Evolutionary conservation across 805 yeast genomes (phyloP).

Genomic region (Wickerhamomyces pijperi): DNA sequence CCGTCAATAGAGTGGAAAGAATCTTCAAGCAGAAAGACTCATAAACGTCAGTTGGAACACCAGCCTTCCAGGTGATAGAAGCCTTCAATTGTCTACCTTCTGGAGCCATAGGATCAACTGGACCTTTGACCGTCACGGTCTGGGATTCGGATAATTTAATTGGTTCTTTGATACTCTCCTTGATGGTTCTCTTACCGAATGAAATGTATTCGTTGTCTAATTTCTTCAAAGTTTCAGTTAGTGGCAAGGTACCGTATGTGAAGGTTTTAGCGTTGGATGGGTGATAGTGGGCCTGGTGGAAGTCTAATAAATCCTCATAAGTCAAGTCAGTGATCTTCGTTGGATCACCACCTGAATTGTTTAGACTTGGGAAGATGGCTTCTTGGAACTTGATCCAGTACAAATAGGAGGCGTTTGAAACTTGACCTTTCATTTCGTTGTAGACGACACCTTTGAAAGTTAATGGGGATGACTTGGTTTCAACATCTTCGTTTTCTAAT

Average conservation of each 20-base stretch:
- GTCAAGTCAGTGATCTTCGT: slow-evolving; percentile 58
- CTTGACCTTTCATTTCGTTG: slow-evolving; percentile 97
- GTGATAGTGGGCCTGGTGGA: slow-evolving; percentile 70
- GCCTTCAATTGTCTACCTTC: slow-evolving; percentile 60
- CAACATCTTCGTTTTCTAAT: slow-evolving; percentile 56
- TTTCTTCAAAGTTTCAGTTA: slow-evolving; percentile 46
- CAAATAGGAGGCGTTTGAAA: slow-evolving; percentile 77
- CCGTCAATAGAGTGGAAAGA: slow-evolving; percentile 60
- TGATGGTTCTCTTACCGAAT: slow-evolving; percentile 43
- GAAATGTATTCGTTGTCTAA: slow-evolving; percentile 37
- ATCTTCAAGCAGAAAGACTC: slow-evolving; percentile 65
- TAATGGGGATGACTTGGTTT: slow-evolving; percentile 50
- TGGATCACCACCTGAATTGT: slow-evolving; percentile 95
- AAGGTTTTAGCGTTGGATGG: slow-evolving; percentile 83
- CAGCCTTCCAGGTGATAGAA: slow-evolving; percentile 84
- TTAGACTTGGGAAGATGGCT: slow-evolving; percentile 70
- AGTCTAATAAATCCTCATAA: slow-evolving; percentile 67
- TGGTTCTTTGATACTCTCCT: slow-evolving; percentile 17
- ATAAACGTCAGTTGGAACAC: slow-evolving; percentile 56
- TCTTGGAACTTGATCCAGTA: slow-evolving; percentile 80
- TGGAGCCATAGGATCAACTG: slow-evolving; percentile 69
- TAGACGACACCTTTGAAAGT: slow-evolving; percentile 91
- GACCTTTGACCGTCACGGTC: slow-evolving; percentile 46
- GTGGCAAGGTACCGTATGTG: slow-evolving; percentile 75
- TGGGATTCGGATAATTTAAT: slow-evolving; percentile 22